phyloP scores from a whole-genome alignment of 2,329 filamentous ascomycete genomes.

The Nothophoma quercina region DNA sequence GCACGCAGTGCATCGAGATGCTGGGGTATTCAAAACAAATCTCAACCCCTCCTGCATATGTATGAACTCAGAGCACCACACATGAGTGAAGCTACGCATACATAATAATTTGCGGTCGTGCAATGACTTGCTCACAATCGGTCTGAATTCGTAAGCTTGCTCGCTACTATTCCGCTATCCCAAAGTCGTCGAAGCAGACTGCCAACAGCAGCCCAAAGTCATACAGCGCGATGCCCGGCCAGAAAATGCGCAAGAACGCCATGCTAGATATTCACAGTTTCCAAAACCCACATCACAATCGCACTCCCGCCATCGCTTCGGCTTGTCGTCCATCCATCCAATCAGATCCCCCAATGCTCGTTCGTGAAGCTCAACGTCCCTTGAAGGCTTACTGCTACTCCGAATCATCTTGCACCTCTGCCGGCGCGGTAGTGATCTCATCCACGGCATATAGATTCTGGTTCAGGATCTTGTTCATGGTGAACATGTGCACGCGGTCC shows the following conservation, averaged over 20 bases:
- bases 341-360: background rate
- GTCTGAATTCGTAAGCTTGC: no score
- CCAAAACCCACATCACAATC: conserved; percentile 1
- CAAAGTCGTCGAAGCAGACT: no score
- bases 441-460: conserved; percentile 88
- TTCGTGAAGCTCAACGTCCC: background rate
- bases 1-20: no score
- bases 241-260: conserved; percentile 19
- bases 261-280: conserved; percentile 16
- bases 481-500: conserved; percentile 95
- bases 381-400: background rate
- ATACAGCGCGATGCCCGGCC: conserved; percentile 9
- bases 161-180: no score
- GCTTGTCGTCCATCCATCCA: background rate
- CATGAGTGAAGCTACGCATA: no score
- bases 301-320: background rate
- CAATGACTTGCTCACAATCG: no score
- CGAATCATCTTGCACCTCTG: background rate
- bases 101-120: no score
- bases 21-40: no score
- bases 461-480: conserved; percentile 96
- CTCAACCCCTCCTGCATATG: no score
- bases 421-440: conserved; percentile 54
- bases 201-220: background rate
- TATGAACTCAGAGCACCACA: no score